phyloP scores from a whole-genome alignment of 2,329 filamentous ascomycete genomes.

The Dactylonectria macrodidyma region DNA sequence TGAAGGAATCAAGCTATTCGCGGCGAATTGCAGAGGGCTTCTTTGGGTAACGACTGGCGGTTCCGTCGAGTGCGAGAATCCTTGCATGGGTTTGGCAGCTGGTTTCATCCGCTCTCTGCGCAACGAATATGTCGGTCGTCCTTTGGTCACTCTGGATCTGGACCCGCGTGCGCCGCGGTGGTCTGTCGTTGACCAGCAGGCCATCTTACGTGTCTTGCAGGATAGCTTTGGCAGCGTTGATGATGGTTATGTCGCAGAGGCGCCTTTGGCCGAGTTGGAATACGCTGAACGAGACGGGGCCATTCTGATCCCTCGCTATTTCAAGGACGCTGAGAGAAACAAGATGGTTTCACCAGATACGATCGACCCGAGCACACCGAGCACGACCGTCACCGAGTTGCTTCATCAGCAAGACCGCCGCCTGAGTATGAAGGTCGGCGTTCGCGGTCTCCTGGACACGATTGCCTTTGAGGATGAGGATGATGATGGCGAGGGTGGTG shows the following conservation, averaged over 20 bases:
- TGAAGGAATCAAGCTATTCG: slow-evolving; percentile 11
- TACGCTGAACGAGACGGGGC: background rate
- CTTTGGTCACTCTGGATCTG: background rate
- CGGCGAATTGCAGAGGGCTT: slow-evolving; percentile 12
- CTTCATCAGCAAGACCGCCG: background rate
- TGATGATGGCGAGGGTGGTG: background rate
- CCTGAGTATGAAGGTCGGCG: background rate
- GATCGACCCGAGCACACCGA: too few species aligned
- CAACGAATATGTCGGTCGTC: background rate
- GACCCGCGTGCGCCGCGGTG: background rate
- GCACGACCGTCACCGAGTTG: background rate
- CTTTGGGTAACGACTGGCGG: slow-evolving; percentile 27
- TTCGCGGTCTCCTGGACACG: background rate
- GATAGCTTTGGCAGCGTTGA: background rate
- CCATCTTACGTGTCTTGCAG: background rate
- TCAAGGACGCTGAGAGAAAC: background rate
- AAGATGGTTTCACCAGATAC: background rate
- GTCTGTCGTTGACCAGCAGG: background rate
- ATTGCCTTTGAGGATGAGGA: background rate
- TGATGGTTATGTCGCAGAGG: background rate
- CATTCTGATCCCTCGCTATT: background rate
- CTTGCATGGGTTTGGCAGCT: background rate
- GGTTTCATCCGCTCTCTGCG: background rate
- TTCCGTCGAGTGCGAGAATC: slow-evolving; percentile 12
- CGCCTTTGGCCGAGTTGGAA: background rate